Conservation (phyloP, 805 yeast genomes). For the Starmerella bombi region DNA sequence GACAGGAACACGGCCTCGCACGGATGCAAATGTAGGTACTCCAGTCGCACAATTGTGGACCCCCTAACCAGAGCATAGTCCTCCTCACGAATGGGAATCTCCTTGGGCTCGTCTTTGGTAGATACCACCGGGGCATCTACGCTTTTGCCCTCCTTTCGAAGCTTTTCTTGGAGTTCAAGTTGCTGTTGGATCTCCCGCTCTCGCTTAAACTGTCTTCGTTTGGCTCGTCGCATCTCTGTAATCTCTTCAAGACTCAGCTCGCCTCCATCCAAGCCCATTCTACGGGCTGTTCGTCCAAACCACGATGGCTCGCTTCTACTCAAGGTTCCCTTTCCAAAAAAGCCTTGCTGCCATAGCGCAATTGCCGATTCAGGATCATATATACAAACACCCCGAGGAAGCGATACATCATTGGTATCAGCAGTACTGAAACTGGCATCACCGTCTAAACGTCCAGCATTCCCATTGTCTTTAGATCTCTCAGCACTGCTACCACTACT, state of each 20-base stretch:
- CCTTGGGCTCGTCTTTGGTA: neutral
- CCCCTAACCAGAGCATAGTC: conserved; percentile 21
- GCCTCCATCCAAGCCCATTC: conserved; percentile 37
- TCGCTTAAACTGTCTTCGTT: conserved; percentile 57
- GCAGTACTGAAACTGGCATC: neutral
- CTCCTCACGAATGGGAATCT: conserved; percentile 18
- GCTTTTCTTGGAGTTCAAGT: conserved; percentile 32
- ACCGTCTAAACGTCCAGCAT: too few species aligned
- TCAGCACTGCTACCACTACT: conserved; percentile 5
- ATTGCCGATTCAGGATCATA: conserved; percentile 34
- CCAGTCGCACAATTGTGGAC: conserved; percentile 24
- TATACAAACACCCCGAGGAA: conserved; percentile 27
- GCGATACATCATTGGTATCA: too few species aligned
- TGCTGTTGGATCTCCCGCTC: conserved; percentile 51
- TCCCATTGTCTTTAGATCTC: too few species aligned
- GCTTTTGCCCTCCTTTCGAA: conserved; percentile 11
- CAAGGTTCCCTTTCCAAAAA: conserved; percentile 82
- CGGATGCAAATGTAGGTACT: conserved; percentile 54
- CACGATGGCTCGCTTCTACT: conserved; percentile 92
- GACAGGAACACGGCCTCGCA: conserved; percentile 61
- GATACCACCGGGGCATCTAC: neutral
- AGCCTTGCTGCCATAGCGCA: conserved; percentile 69
- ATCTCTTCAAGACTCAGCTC: conserved; percentile 48
- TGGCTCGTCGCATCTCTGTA: conserved; percentile 56
- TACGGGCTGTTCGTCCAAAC: conserved; percentile 48